Conservation (phyloP, 2,329 filamentous ascomycete genomes). For the Immersiporthe knoxdaviesiana region DNA sequence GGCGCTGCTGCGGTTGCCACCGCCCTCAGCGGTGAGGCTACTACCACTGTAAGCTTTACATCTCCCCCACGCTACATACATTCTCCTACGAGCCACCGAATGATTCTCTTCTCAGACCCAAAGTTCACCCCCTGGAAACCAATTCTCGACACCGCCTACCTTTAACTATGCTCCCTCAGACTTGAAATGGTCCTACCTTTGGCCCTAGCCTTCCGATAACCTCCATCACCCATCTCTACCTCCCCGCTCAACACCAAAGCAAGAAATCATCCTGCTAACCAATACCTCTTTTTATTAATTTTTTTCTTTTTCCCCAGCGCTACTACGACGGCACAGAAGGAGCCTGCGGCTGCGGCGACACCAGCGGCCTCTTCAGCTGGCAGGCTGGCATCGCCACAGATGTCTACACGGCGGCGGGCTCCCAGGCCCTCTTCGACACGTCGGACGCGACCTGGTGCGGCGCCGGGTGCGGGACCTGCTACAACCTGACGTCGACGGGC, state of each 20-base stretch:
- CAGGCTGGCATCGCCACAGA: slow-evolving; percentile 16
- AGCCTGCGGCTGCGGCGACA: slow-evolving; percentile 25
- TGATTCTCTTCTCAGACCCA: too few relatives aligned
- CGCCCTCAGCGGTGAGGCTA: slow-evolving; percentile 27
- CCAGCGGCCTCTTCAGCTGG: slow-evolving; percentile 17
- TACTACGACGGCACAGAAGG: slow-evolving; percentile 28
- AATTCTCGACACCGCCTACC: too few relatives aligned
- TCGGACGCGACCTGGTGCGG: slow-evolving; percentile 35
- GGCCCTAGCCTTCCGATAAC: not conserved
- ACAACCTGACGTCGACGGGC: slow-evolving; percentile 36
- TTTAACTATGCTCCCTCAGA: not conserved
- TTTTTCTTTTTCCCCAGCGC: slow-evolving; percentile 19
- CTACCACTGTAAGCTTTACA: slow-evolving; percentile 21
- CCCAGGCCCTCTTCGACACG: slow-evolving; percentile 34
- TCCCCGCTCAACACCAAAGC: not conserved
- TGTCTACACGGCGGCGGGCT: slow-evolving; percentile 30
- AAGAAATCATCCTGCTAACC: not conserved
- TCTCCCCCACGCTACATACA: not conserved
- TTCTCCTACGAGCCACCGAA: not conserved
- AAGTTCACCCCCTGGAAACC: not conserved
- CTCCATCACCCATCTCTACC: not conserved
- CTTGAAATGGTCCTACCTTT: not conserved
- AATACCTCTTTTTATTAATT: too few relatives aligned
- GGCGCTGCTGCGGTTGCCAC: slow-evolving; percentile 2
- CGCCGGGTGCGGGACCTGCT: slow-evolving; percentile 37